A percentile compares a stretch with the other conserved stretches of the same genome.
These are phyloP conservation scores for Zelonia costaricensis DNA, from an alignment of 208 protist species.

Conservation along the genomic window DNA sequence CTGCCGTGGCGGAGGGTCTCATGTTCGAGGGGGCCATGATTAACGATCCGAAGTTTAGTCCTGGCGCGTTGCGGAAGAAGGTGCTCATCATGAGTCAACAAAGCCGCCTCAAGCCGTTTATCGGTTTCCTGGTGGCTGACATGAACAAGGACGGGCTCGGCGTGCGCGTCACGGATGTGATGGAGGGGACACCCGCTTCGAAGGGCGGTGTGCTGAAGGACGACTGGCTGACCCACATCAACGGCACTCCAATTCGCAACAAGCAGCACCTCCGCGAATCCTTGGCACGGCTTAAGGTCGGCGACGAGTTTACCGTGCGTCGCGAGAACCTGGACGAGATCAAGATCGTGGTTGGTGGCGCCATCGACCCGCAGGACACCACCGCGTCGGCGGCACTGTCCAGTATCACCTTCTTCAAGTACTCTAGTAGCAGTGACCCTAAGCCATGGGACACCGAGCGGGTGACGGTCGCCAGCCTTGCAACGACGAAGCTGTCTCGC, in stretches of 20 bases:
- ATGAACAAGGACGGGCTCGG: slow-evolving; percentile 90
- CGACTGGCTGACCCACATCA: slow-evolving; percentile 91
- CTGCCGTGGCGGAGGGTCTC: slow-evolving; percentile 73
- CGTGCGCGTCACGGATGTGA: slow-evolving; percentile 85
- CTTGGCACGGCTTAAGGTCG: slow-evolving; percentile 61
- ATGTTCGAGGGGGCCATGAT: slow-evolving; percentile 90
- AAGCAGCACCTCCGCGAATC: slow-evolving; percentile 80
- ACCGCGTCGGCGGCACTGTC: slow-evolving; percentile 59
- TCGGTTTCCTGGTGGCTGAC: slow-evolving; percentile 86
- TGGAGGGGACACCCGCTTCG: slow-evolving; percentile 76
- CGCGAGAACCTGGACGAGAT: slow-evolving; percentile 86
- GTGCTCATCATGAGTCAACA: slow-evolving; percentile 82
- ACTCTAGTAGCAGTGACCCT: slow-evolving; percentile 29
- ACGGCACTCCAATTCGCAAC: slow-evolving; percentile 63
- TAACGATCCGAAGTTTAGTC: slow-evolving; percentile 90
- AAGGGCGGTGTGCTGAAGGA: slow-evolving; percentile 83
- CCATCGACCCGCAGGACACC: slow-evolving; percentile 65
- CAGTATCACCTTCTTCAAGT: slow-evolving; percentile 81
- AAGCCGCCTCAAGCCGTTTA: slow-evolving; percentile 75
- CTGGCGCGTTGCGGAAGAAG: slow-evolving; percentile 77
- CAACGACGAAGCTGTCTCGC: slow-evolving; percentile 31
- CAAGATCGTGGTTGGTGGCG: slow-evolving; percentile 82
- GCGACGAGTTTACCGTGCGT: slow-evolving; percentile 82
- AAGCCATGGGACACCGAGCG: slow-evolving; percentile 73
- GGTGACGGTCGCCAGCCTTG: slow-evolving; percentile 24